Base-by-base conservation (phyloP, 148 eudicot genomes). In the Tetragonia tetragonoides region DNA sequence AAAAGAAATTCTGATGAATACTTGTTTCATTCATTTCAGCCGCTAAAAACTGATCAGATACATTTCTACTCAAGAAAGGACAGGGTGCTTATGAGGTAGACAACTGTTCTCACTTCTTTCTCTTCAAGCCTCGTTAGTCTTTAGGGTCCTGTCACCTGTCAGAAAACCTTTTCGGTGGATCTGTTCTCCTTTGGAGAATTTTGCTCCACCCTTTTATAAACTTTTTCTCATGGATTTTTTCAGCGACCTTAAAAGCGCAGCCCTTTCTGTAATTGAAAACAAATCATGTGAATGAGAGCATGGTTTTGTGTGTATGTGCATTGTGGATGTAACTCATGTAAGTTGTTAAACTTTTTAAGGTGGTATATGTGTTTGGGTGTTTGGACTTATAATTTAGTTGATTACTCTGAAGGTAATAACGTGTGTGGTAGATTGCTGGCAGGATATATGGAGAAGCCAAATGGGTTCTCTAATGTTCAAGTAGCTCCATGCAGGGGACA, bases 401-500 rank as follows among this genome's bases (percentile, higher is more conserved):
- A 17, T 60, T 44, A 4, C 65, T 42, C 42, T 71, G 40, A 71
- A 49, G 49, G 60, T 20, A 49, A 10, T 71, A 21, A 34, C 20
- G 34, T 74, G 24, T 69, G 56, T 68, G 62, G 42, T 53, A 76
- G 68, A 73, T 47, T 83, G 80, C 64, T 77, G 70, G 62, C 64
- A 23, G 82, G 63, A 49, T 61, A 38, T 47, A 77, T 72, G 75
- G 78, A 81, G 69, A 68, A 67, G 51, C 78, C 74, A 72, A 72
- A 72, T 11, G 80, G 79, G 73, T 76, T 44, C 56, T 39, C 78
- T 37, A 79, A 77, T 72, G 71, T 76, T 46, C 77, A 68, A 74
- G 39, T 40, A 46, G 47, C 66, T 34, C 62, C 77, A 23, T 65
- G 75, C 70, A 79, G 47, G 9, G 81, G 70, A 16, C 67, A 24